These are phyloP conservation scores for Glutinoglossum americanum DNA, from an alignment of 495 filamentous ascomycete species.

Conservation along the genomic window DNA sequence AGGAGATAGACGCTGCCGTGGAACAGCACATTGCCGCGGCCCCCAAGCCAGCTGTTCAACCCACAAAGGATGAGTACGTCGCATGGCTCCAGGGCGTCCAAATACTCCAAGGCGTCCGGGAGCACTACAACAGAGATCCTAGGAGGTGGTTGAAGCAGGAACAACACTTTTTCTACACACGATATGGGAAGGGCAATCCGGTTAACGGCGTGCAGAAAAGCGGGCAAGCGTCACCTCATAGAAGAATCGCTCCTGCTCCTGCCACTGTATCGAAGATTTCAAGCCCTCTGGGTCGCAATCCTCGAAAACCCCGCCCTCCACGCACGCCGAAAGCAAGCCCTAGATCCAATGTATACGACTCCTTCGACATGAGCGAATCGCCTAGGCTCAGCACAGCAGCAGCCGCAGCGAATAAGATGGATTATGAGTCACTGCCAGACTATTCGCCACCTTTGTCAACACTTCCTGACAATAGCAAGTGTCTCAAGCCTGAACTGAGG, in stretches of 20 bases:
- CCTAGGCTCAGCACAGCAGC: conserved; percentile 23
- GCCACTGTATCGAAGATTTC: conserved; percentile 12
- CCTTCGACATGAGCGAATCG: conserved; percentile 20
- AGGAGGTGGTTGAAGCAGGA: conserved; percentile 40
- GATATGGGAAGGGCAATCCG: conserved; percentile 22
- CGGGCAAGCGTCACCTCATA: conserved; percentile 15
- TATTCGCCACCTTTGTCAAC: conserved; percentile 51
- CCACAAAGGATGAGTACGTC: conserved; percentile 46
- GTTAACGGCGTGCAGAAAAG: conserved; percentile 11
- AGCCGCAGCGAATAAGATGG: conserved; percentile 61
- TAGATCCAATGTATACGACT: conserved; percentile 19
- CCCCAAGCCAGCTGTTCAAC: conserved; percentile 37
- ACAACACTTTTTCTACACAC: conserved; percentile 34
- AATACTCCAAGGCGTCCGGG: conserved; percentile 39
- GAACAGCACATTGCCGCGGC: conserved; percentile 32
- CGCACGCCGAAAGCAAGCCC: not conserved
- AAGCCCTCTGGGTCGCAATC: conserved; percentile 11
- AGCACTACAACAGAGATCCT: conserved; percentile 35
- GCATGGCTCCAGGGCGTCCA: conserved; percentile 41
- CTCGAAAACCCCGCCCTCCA: not conserved
- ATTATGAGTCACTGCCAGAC: conserved; percentile 60
- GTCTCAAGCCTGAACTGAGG: conserved; percentile 79
- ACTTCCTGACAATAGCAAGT: conserved; percentile 29
- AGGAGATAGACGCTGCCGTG: conserved; percentile 37
- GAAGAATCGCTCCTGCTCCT: conserved; percentile 10